phyloP scores from a whole-genome alignment of 1,139 yeast genomes.

The Pichia sp. region DNA sequence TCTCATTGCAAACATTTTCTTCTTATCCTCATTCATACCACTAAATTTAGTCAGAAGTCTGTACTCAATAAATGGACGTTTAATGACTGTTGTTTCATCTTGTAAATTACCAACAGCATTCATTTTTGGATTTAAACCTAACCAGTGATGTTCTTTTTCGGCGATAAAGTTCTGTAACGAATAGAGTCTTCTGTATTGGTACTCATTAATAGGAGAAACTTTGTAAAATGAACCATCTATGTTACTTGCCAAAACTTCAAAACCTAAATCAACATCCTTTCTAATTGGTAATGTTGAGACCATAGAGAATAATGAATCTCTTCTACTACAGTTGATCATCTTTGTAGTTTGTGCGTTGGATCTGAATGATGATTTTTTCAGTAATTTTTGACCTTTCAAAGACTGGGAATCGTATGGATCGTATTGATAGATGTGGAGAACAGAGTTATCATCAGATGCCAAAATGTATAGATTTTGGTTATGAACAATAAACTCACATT shows the following conservation, averaged over 20 bases:
- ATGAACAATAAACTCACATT: slow-evolving; percentile 66
- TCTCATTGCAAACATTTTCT: slow-evolving; percentile 51
- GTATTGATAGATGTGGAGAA: slow-evolving; percentile 76
- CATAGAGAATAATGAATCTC: slow-evolving; percentile 28
- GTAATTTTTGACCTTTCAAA: slow-evolving; percentile 71
- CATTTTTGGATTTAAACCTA: slow-evolving; percentile 80
- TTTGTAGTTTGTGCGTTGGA: slow-evolving; percentile 61
- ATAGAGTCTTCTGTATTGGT: slow-evolving; percentile 75
- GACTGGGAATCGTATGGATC: slow-evolving; percentile 93
- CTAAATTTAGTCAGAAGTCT: slow-evolving; percentile 54
- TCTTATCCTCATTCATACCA: slow-evolving; percentile 55
- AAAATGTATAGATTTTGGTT: slow-evolving; percentile 67
- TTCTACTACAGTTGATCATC: slow-evolving; percentile 36
- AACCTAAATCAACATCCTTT: slow-evolving; percentile 34
- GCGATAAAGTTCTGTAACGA: slow-evolving; percentile 84
- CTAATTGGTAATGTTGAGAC: slow-evolving; percentile 26
- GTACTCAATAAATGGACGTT: slow-evolving; percentile 50
- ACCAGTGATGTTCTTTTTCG: slow-evolving; percentile 69
- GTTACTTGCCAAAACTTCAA: slow-evolving; percentile 66
- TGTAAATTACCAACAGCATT: slow-evolving; percentile 56
- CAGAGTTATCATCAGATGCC: slow-evolving; percentile 67
- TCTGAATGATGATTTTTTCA: slow-evolving; percentile 71
- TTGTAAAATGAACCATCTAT: slow-evolving; percentile 77
- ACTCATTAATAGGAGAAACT: slow-evolving; percentile 75
- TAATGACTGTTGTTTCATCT: slow-evolving; percentile 29